Evolutionary conservation across 192 early-diverging fungal genomes (phyloP).

Genomic region (Linnemannia hyalina): DNA sequence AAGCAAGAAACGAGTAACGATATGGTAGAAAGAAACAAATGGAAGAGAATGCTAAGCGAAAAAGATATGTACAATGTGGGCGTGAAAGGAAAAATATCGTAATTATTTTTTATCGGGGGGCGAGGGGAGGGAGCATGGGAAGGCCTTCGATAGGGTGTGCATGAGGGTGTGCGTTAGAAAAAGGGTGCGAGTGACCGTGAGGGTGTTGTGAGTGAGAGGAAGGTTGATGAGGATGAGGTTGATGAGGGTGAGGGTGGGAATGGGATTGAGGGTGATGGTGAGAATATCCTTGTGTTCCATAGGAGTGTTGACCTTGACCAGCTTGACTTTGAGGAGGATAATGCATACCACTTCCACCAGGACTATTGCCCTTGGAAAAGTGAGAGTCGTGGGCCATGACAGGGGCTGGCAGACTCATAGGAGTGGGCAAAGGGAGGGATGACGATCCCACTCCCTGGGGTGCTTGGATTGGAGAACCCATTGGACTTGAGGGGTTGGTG

Average conservation of each 20-base stretch:
- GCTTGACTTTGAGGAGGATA: neutral
- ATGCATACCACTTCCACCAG: neutral
- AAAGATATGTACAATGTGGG: no score
- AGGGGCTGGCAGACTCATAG: conserved; percentile 44
- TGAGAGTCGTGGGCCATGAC: conserved; percentile 31
- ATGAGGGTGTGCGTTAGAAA: conserved; percentile 8
- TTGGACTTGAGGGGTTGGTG: conserved; percentile 38
- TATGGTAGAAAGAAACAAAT: no score
- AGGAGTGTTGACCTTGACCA: conserved; percentile 2
- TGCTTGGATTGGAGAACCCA: conserved; percentile 38
- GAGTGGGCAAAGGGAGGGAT: conserved; percentile 26
- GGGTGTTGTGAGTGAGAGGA: neutral
- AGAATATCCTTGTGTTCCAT: conserved; percentile 10
- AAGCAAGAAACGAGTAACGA: no score
- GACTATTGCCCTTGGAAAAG: neutral
- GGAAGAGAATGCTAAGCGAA: no score
- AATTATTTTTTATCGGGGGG: conserved; percentile 23
- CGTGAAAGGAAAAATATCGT: neutral
- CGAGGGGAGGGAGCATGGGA: conserved; percentile 29
- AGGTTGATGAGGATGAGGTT: conserved; percentile 20
- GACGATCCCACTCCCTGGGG: neutral
- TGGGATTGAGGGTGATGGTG: neutral
- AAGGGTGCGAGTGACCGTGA: conserved; percentile 3
- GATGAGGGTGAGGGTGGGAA: conserved; percentile 2
- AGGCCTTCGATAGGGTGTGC: conserved; percentile 20